Base-by-base conservation (phyloP, 2,329 filamentous ascomycete genomes). In the Colletotrichum lupini region DNA sequence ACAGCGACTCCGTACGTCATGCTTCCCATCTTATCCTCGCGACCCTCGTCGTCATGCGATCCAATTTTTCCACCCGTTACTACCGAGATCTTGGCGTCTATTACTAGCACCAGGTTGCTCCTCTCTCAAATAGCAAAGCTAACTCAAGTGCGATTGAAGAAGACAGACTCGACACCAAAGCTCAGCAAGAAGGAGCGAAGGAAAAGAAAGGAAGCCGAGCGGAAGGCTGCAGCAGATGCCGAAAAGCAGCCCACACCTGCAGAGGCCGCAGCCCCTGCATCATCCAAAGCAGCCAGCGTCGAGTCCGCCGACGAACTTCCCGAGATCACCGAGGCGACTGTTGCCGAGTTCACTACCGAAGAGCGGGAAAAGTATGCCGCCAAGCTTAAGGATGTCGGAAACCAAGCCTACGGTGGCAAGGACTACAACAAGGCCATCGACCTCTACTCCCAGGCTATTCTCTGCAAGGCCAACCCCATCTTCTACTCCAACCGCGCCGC, bases 401-500 rank as follows among this genome's bases (percentile, higher is more conserved):
- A 99, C 89, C 97, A 97, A 85, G 95, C 97, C 8, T 99, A 98
- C 80, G 95, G 95, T 74, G 92, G 92, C 77, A 98, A 98, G 86
- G 94, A 97, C 80, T 98, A 98, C 85, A 93, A 95, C 84, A 92
- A 91, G 79, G 97, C 97, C 77, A 99, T 99, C 81, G 93, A 95
- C 5, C 91, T 99, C 46, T 99, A 99, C 85, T 94, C 94, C 77
- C 94, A 97, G 86, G 97, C 97, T 63, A 97, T 99, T 79, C 87
- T 98, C 64, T 98, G 97, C 92, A 97, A 97, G 86, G 93, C 95
- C 71, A 97, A 99, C 80, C 95, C 97, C 37, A 95, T 99, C 82
- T 99, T 97, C 89, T 99, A 97, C 89, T 98, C 97, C 76, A 99
- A 99, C 89, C 93, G 97, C 78, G 97, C 97, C 71, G 97, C 97